phyloP scores from a whole-genome alignment of 2,329 filamentous ascomycete species.

The Arthrocladium fulminans region DNA sequence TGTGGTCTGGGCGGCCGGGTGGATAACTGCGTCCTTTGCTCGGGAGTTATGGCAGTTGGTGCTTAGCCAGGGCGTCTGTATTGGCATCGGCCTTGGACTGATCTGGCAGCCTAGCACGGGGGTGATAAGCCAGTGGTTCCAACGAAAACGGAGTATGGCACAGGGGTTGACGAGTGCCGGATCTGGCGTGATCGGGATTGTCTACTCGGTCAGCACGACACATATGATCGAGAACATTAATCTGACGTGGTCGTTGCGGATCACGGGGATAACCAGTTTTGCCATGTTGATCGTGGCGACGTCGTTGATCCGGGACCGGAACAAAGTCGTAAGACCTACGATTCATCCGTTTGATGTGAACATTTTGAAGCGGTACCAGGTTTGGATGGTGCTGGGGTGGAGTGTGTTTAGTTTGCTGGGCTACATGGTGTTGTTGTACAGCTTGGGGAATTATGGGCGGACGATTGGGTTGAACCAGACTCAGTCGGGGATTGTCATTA shows the following conservation, averaged over 20 bases:
- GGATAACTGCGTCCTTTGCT: conserved; percentile 25
- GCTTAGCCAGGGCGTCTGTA: conserved; percentile 24
- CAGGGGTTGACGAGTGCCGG: conserved; percentile 26
- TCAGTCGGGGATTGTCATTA: conserved; percentile 35
- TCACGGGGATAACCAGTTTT: conserved; percentile 25
- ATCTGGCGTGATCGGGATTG: conserved; percentile 25
- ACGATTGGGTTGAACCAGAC: conserved; percentile 33
- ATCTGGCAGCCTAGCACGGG: conserved; percentile 22
- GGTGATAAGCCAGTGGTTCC: conserved; percentile 27
- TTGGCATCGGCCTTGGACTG: conserved; percentile 25
- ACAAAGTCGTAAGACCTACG: conserved; percentile 20
- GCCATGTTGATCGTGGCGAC: conserved; percentile 21
- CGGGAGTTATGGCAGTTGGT: conserved; percentile 22
- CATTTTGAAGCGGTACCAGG: conserved; percentile 20
- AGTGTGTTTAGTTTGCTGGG: conserved; percentile 40
- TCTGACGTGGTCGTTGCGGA: conserved; percentile 25
- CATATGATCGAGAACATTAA: conserved; percentile 26
- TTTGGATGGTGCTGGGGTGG: conserved; percentile 28
- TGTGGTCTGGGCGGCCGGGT: conserved; percentile 20
- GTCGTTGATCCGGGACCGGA: conserved; percentile 25
- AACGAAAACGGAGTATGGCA: conserved; percentile 25
- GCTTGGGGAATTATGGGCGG: conserved; percentile 37
- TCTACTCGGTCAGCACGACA: conserved; percentile 24
- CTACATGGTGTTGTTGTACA: conserved; percentile 40
- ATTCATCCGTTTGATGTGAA: conserved; percentile 22